Percentiles rank a stretch among this genome's conserved stretches.
phyloP scores from a whole-genome alignment of 2,329 filamentous ascomycete genomes.

The Aureobasidium sp. region DNA sequence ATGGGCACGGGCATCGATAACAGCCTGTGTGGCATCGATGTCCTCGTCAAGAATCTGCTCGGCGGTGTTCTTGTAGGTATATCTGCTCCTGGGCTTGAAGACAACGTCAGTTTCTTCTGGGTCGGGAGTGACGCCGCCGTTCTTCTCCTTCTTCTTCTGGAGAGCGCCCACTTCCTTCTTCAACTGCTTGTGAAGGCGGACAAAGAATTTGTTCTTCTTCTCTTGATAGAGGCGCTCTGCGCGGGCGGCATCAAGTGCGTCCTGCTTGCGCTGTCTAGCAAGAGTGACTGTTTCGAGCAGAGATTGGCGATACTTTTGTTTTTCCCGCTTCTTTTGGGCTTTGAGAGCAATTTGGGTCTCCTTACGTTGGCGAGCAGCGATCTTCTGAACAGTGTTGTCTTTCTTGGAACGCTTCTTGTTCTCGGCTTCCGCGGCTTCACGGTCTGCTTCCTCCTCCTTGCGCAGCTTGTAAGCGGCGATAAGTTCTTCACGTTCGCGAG shows the following conservation, averaged over 20 bases:
- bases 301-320: neutral
- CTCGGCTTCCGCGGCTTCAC: conserved; percentile 12
- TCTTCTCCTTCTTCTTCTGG: neutral
- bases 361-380: conserved; percentile 12
- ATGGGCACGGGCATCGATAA: neutral
- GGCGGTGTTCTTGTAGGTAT: neutral
- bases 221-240: neutral
- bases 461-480: conserved; percentile 19
- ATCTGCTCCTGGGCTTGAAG: neutral
- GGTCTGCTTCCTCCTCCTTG: conserved; percentile 15
- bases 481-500: conserved; percentile 23
- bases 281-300: neutral
- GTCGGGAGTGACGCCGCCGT: neutral
- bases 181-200: neutral
- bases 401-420: conserved; percentile 5
- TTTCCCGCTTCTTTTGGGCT: neutral
- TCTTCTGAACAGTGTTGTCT: conserved; percentile 10
- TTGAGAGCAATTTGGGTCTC: neutral
- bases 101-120: neutral
- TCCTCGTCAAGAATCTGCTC: neutral
- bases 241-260: neutral
- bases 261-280: conserved; percentile 6
- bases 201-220: conserved; percentile 1
- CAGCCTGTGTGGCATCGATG: neutral
- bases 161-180: conserved; percentile 12